phyloP scores from a whole-genome alignment of 768 basidiomycete genomes.

The Mycena vitilis region DNA sequence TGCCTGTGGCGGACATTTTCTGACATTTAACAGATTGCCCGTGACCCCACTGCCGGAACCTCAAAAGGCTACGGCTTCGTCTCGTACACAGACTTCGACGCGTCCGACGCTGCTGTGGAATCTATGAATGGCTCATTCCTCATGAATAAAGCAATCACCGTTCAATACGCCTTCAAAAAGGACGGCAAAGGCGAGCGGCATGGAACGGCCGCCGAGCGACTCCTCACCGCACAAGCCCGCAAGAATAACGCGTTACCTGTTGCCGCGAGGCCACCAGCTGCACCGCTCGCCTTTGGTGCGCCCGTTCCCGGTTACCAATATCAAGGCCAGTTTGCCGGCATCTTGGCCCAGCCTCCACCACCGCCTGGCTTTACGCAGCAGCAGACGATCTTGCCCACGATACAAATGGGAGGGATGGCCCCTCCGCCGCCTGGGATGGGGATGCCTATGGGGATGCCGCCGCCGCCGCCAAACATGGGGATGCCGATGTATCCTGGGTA shows the following conservation, averaged over 20 bases:
- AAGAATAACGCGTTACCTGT: conserved; percentile 94
- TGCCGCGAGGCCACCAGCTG: conserved; percentile 78
- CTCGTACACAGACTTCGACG: conserved; percentile 96
- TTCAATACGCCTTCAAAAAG: conserved; percentile 99
- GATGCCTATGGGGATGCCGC: conserved; percentile 45
- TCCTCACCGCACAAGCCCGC: conserved; percentile 93
- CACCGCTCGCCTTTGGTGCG: conserved; percentile 77
- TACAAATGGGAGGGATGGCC: conserved; percentile 49
- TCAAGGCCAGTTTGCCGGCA: conserved; percentile 95
- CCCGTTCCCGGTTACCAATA: conserved; percentile 80
- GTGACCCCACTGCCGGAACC: conserved; percentile 83
- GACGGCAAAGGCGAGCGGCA: conserved; percentile 98
- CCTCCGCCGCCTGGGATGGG: conserved; percentile 29
- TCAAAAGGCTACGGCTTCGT: conserved; percentile 99
- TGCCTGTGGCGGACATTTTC: conserved; percentile 18
- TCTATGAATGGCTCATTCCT: conserved; percentile 98
- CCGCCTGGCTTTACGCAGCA: conserved; percentile 84
- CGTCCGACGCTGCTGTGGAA: conserved; percentile 95
- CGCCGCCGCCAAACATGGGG: conserved; percentile 53
- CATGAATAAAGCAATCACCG: conserved; percentile 97
- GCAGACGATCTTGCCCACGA: conserved; percentile 70
- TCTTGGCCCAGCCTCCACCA: conserved; percentile 83
- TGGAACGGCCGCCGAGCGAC: conserved; percentile 95
- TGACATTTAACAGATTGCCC: conserved; percentile 75
- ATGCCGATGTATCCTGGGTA: conserved; percentile 58